Conservation (phyloP, 176 grass and related monocot genomes). For the Pontederia paniculata region DNA sequence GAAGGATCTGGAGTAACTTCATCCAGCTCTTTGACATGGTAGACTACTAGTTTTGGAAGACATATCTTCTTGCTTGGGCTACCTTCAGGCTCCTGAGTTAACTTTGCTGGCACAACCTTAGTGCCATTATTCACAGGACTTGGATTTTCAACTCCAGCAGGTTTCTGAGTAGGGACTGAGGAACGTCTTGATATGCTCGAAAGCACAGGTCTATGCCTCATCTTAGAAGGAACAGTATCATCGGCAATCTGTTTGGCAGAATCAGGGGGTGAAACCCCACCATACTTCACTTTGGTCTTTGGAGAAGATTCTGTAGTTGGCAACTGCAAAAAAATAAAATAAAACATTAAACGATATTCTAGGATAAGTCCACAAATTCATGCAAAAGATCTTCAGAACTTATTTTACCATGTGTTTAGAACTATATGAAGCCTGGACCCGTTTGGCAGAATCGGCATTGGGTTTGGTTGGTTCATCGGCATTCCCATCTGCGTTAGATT, state of each 20-base stretch:
- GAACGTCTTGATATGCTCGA: conserved; percentile 24
- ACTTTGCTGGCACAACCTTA: conserved; percentile 37
- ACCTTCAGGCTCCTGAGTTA: conserved; percentile 28
- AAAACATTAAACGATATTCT: conserved; percentile 1
- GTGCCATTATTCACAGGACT: conserved; percentile 24
- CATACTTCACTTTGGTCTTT: conserved; percentile 31
- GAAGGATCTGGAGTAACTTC: conserved; percentile 29
- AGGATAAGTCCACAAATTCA: conserved; percentile 16
- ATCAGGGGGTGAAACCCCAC: conserved; percentile 29
- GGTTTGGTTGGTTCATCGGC: conserved; percentile 37
- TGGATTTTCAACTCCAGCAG: conserved; percentile 29
- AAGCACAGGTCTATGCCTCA: conserved; percentile 32
- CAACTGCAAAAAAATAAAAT: conserved; percentile 36
- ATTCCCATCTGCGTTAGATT: conserved; percentile 35
- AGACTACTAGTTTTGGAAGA: conserved; percentile 14
- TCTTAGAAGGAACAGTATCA: conserved; percentile 26
- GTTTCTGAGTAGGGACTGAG: conserved; percentile 29
- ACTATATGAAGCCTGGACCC: conserved; percentile 31
- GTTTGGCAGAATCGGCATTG: conserved; percentile 40
- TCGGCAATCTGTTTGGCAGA: conserved; percentile 32
- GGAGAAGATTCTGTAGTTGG: conserved; percentile 59
- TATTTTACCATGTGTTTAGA: conserved; percentile 60
- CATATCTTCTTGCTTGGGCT: conserved; percentile 28
- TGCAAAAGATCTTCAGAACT: background rate
- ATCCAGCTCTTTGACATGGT: conserved; percentile 22